Percentiles rank a stretch among this genome's conserved stretches.
Conservation (phyloP, 2,329 filamentous ascomycete genomes). For the Penicillium vulpinum region DNA sequence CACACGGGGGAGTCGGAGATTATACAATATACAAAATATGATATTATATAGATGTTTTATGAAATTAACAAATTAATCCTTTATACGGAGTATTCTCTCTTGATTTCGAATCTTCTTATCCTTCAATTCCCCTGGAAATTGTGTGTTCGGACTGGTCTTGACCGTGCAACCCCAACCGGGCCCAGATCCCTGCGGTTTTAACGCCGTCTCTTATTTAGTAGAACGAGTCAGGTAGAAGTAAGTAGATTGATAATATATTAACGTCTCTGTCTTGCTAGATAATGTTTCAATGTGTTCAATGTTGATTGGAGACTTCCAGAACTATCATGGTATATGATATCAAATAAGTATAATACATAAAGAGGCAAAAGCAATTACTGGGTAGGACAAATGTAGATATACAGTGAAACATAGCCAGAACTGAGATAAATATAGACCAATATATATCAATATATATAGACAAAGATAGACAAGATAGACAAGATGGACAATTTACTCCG, state of each 20-base stretch:
- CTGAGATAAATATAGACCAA: not conserved
- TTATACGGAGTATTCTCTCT: not conserved
- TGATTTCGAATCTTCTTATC: not conserved
- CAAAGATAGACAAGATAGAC: not conserved
- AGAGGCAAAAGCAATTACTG: not conserved
- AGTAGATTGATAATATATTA: too few relatives aligned
- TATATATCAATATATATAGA: not conserved
- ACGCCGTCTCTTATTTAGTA: not conserved
- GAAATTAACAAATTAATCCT: not conserved
- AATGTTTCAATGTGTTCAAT: not conserved
- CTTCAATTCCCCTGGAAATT: slow-evolving; percentile 11
- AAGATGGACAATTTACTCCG: not conserved
- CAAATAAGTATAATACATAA: not conserved
- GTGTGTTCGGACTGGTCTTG: slow-evolving; percentile 12
- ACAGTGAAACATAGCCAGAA: not conserved
- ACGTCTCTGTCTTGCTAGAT: too few relatives aligned
- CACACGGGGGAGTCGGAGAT: slow-evolving; percentile 19
- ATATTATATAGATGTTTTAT: not conserved
- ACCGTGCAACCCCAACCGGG: slow-evolving; percentile 14
- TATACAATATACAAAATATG: slow-evolving; percentile 7
- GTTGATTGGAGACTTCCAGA: not conserved
- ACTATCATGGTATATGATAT: not conserved
- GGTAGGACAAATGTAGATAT: not conserved
- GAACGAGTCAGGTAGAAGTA: not conserved
- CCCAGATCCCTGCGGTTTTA: slow-evolving; percentile 12